A percentile compares a stretch with the other conserved stretches of the same genome.
Evolutionary conservation across 2,329 filamentous ascomycete species (phyloP).

Genomic region (Exophiala calicioides): DNA sequence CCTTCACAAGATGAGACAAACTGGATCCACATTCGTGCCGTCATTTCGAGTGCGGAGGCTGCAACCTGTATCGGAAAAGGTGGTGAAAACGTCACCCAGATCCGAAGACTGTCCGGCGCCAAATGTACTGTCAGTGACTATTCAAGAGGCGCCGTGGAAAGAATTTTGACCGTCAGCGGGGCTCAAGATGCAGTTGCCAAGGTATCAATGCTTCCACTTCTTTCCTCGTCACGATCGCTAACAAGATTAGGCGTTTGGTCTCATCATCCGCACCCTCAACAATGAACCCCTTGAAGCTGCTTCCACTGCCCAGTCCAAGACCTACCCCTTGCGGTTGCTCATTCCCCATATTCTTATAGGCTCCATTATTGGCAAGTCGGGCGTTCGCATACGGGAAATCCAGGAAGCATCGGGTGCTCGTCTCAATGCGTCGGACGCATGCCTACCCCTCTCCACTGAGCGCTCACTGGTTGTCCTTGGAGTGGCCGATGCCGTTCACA

Average conservation of each 20-base stretch:
- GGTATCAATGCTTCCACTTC: constrained; percentile 51
- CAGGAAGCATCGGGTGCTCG: constrained; percentile 96
- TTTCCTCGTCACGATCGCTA: constrained; percentile 35
- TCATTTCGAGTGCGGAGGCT: constrained; percentile 95
- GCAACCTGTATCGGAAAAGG: constrained; percentile 98
- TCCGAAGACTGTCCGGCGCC: constrained; percentile 88
- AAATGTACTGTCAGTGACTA: constrained; percentile 99
- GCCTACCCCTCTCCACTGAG: constrained; percentile 91
- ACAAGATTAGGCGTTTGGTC: constrained; percentile 74
- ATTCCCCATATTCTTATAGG: constrained; percentile 97
- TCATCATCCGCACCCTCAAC: constrained; percentile 97
- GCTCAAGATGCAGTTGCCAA: constrained; percentile 96
- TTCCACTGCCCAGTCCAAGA: constrained; percentile 92
- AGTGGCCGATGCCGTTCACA: constrained; percentile 96
- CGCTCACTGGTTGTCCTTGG: constrained; percentile 97
- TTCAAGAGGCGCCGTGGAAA: constrained; percentile 92
- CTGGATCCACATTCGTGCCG: constrained; percentile 95
- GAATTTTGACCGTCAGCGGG: constrained; percentile 95
- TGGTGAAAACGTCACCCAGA: constrained; percentile 97
- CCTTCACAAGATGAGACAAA: constrained; percentile 81
- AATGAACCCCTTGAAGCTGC: constrained; percentile 87
- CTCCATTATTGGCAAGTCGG: constrained; percentile 97
- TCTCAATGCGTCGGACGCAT: constrained; percentile 93
- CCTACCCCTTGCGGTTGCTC: constrained; percentile 90
- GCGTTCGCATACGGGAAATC: constrained; percentile 94